Base-by-base conservation (phyloP, 169 alveolate species). In the Plasmodium reichenowi region DNA sequence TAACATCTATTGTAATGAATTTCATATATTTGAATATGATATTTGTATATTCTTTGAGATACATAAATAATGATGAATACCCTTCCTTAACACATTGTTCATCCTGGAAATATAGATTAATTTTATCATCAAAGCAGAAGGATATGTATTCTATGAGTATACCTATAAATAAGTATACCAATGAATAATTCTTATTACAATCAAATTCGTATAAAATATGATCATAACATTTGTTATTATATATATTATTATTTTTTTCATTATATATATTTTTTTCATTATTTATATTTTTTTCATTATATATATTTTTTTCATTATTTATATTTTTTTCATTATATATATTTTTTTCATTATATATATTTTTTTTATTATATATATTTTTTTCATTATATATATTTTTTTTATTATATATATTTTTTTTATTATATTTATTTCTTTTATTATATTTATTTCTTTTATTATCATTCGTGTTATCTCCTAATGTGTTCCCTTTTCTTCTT, bases 1-100 rank as follows among this genome's bases (percentile, higher is more conserved):
- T 32, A 29, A 67, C 3, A 47, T 68, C 54, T 24, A 68, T 1
- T 38, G 83, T 60, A 13, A 38, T 24, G 24, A 17, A 68, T 13
- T 83, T 83, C 74, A 83, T 83, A 48, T 83, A 83, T 38, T 68
- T 83, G 60, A 67, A 83, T 13, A 63, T 43, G 32, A 67, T 50
- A 15, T 83, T 83, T 38, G 85, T 68, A 52, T 68, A 83, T 22
- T 70, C 85, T 20, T 20, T 83, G 4, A 83, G 5, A 48, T 83
- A 67, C 8, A 32, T 13, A 48, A 83, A 5, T 22, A 83, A 47
- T 13, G 24, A 8, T 58, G 15, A 17, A 48, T 68, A 72, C 48
- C 17, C 62, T 13, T 12, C 59, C 29, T 59, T 62, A 2, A 83
- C 6, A 20, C 17, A 29, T 15, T 83, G 85, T 38, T 5, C 7